A percentile compares a stretch with the other conserved stretches of the same genome.
Evolutionary conservation across 768 basidiomycete genomes (phyloP).

Genomic region (Strobilomyces dryophilus): DNA sequence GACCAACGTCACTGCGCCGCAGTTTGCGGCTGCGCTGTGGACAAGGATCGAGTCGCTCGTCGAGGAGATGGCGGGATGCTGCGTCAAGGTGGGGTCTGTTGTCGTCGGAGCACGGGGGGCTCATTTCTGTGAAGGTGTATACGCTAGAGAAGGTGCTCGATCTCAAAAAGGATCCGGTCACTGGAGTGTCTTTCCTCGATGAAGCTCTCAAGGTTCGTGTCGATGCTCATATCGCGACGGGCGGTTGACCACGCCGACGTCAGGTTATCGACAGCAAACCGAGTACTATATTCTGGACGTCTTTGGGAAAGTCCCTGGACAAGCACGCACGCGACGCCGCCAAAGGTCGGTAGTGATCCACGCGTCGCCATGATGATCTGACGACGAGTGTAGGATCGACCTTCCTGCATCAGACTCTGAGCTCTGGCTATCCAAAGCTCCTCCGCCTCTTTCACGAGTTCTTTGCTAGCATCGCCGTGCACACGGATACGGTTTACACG

Average conservation of each 20-base stretch:
- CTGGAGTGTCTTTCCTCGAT: constrained; percentile 79
- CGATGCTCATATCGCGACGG: too few relatives aligned
- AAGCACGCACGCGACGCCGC: constrained; percentile 76
- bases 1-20: constrained; percentile 80
- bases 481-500: constrained; percentile 92
- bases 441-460: constrained; percentile 94
- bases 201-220: constrained; percentile 82
- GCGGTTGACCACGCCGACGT: background rate
- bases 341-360: constrained; percentile 49
- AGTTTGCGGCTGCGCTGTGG: constrained; percentile 63
- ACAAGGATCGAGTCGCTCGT: constrained; percentile 72
- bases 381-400: constrained; percentile 57
- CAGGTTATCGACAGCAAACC: constrained; percentile 89
- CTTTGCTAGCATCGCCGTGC: constrained; percentile 91
- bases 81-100: constrained; percentile 63
- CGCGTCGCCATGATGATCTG: background rate
- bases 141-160: constrained; percentile 90
- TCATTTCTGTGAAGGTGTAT: constrained; percentile 61
- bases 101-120: too few relatives aligned
- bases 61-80: constrained; percentile 82
- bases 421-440: constrained; percentile 80
- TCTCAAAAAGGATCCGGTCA: constrained; percentile 78
- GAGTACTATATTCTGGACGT: constrained; percentile 87
- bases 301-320: constrained; percentile 76
- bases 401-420: constrained; percentile 88